Conservation (phyloP, 768 basidiomycete species). For the Boletus reticulatus region DNA sequence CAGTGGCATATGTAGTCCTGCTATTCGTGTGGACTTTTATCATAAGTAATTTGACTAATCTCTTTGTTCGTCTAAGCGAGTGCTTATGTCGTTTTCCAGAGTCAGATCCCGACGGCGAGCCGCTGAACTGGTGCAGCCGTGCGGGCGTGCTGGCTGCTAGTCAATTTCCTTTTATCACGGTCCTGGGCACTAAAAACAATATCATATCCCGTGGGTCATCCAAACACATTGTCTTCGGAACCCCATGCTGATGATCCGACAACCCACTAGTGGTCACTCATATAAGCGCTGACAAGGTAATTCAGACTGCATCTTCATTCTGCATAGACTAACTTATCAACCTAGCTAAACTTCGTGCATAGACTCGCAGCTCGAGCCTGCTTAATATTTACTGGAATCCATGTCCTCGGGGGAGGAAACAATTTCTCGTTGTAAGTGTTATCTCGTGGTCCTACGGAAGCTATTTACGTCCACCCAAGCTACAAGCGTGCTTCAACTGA, state of each 20-base stretch:
- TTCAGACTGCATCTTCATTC: not conserved
- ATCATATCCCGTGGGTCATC: conserved; percentile 17
- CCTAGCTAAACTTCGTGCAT: conserved; percentile 40
- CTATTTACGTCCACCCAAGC: not conserved
- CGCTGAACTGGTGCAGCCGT: conserved; percentile 34
- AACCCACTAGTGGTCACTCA: conserved; percentile 17
- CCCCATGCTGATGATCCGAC: not conserved
- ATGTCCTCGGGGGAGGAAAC: conserved; percentile 31
- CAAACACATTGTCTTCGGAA: not conserved
- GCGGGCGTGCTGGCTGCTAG: conserved; percentile 30
- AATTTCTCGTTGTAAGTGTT: conserved; percentile 15
- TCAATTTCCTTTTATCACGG: conserved; percentile 41
- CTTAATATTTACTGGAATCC: conserved; percentile 48
- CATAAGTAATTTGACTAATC: conserved; percentile 31
- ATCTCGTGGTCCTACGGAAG: not conserved
- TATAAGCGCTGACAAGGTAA: conserved; percentile 23
- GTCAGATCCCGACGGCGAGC: conserved; percentile 17
- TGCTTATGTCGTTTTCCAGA: conserved; percentile 10
- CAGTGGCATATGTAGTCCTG: conserved; percentile 35
- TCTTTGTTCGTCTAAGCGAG: not conserved
- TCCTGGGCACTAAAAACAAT: conserved; percentile 45
- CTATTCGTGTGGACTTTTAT: conserved; percentile 37
- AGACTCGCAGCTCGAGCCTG: conserved; percentile 45
- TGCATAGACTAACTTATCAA: not conserved
- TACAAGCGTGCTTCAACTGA: not conserved